These are phyloP conservation scores for Podospora conica DNA, from an alignment of 495 filamentous ascomycete genomes.

Conservation along the genomic window DNA sequence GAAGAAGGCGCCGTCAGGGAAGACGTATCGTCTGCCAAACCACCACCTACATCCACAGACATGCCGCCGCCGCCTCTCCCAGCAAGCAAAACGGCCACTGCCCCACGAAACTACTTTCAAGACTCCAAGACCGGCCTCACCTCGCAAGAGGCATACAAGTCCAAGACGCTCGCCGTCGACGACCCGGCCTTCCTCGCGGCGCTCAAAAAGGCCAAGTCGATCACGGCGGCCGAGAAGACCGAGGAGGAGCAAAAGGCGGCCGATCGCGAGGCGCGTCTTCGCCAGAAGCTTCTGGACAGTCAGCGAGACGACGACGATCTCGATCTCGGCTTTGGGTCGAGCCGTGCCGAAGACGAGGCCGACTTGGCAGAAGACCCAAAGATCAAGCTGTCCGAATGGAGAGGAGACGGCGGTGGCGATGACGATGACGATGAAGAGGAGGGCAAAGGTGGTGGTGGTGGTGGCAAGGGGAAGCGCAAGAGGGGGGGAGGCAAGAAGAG, in stretches of 20 bases:
- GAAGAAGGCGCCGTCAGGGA: conserved; percentile 22
- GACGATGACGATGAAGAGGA: conserved; percentile 37
- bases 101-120: conserved; percentile 55
- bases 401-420: conserved; percentile 46
- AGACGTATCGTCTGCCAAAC: conserved; percentile 4
- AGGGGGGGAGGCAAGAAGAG: conserved; percentile 78
- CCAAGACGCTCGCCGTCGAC: conserved; percentile 55
- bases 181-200: conserved; percentile 81
- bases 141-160: conserved; percentile 41
- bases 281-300: conserved; percentile 66
- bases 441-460: conserved; percentile 38
- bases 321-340: conserved; percentile 89
- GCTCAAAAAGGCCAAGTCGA: conserved; percentile 72
- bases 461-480: conserved; percentile 58
- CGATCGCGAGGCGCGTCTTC: conserved; percentile 55
- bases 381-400: conserved; percentile 64
- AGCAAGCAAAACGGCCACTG: conserved; percentile 21
- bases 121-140: conserved; percentile 41
- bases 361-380: conserved; percentile 51
- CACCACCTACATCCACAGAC: conserved; percentile 2
- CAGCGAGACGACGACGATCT: conserved; percentile 87
- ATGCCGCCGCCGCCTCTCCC: conserved; percentile 41
- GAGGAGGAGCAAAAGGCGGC: conserved; percentile 42
- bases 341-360: conserved; percentile 72
- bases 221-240: conserved; percentile 48